Evolutionary conservation across 2,329 filamentous ascomycete species (phyloP).

Genomic region (Huntiella omanensis): DNA sequence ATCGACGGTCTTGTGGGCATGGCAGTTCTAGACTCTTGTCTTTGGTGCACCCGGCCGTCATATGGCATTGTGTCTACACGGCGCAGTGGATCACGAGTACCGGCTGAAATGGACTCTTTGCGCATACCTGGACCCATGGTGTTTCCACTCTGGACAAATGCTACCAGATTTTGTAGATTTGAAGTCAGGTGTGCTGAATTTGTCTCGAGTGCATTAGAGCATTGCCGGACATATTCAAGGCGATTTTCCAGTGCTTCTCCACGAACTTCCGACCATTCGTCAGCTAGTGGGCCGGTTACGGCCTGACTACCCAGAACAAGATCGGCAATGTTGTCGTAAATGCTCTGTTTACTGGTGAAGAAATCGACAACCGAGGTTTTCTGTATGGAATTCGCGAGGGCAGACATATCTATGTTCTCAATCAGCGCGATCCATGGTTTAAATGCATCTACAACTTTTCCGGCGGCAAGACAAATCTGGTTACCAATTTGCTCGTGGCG

Average conservation of each 20-base stretch:
- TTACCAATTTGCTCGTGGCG: conserved; percentile 68
- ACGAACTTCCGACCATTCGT: conserved; percentile 90
- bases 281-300: conserved; percentile 74
- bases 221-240: conserved; percentile 58
- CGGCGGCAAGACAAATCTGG: conserved; percentile 58
- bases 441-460: conserved; percentile 71
- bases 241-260: conserved; percentile 79
- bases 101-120: conserved; percentile 22
- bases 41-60: conserved; percentile 30
- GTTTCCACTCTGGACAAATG: conserved; percentile 37
- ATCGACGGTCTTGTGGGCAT: conserved; percentile 26
- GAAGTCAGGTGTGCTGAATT: conserved; percentile 77
- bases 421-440: conserved; percentile 77
- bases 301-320: conserved; percentile 74
- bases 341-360: conserved; percentile 71
- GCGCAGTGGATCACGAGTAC: conserved; percentile 25
- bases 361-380: conserved; percentile 79
- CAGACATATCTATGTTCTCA: conserved; percentile 77
- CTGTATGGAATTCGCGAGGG: conserved; percentile 58
- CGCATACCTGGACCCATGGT: conserved; percentile 14
- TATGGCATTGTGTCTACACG: conserved; percentile 28
- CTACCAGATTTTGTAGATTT: conserved; percentile 70
- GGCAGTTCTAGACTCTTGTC: conserved; percentile 33
- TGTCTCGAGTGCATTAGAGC: conserved; percentile 64
- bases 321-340: conserved; percentile 87